Percentiles rank a stretch among this genome's conserved stretches.
These are phyloP conservation scores for Thelephora ganbajun DNA, from an alignment of 768 basidiomycete genomes.

Conservation along the genomic window DNA sequence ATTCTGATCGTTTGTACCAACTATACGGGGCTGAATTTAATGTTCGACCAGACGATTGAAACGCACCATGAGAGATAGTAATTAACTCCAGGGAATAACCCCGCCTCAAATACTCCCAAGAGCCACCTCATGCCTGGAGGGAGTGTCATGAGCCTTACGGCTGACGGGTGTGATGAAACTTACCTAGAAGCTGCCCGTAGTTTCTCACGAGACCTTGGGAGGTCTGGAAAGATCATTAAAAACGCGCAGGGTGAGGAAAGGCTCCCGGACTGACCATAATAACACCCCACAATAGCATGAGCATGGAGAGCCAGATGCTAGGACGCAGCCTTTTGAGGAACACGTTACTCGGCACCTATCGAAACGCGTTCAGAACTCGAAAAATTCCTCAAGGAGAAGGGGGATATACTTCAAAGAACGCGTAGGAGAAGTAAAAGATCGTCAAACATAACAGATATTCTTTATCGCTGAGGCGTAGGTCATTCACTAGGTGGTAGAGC, in stretches of 20 bases:
- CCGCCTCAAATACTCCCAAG: conserved; percentile 64
- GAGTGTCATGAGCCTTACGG: background rate
- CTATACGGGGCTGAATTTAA: conserved; percentile 13
- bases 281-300: conserved; percentile 66
- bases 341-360: conserved; percentile 53
- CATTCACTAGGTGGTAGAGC: conserved; percentile 48
- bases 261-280: conserved; percentile 41
- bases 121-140: conserved; percentile 51
- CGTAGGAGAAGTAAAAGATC: conserved; percentile 41
- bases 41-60: conserved; percentile 5
- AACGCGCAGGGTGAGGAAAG: background rate
- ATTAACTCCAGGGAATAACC: conserved; percentile 35
- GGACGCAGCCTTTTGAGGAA: conserved; percentile 63
- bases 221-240: conserved; percentile 29
- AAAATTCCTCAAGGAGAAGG: background rate
- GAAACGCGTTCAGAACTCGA: conserved; percentile 1
- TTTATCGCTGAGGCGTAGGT: conserved; percentile 46
- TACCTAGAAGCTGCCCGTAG: conserved; percentile 55
- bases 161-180: conserved; percentile 8
- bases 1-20: conserved; percentile 66
- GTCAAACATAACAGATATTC: conserved; percentile 57
- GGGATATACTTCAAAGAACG: conserved; percentile 44
- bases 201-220: conserved; percentile 59
- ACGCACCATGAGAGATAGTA: conserved; percentile 62
- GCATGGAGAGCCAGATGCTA: conserved; percentile 59